phyloP scores from a whole-genome alignment of 2,329 filamentous ascomycete species.

The Uncinocarpus reesii region DNA sequence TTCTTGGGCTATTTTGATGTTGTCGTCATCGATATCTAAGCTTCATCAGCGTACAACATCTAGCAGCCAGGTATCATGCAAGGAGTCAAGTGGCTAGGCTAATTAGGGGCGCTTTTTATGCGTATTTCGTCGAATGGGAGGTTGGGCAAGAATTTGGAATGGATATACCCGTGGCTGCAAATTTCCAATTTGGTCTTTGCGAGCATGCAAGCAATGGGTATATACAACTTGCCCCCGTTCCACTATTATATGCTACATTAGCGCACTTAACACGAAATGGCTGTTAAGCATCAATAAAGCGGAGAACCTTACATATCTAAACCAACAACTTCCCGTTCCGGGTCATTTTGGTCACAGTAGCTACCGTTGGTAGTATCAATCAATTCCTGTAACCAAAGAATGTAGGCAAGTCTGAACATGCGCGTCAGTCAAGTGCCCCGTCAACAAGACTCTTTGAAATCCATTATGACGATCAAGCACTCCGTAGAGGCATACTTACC shows the following conservation, averaged over 20 bases:
- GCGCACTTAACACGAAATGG: no score
- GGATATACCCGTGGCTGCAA: conserved; percentile 54
- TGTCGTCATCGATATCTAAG: conserved; percentile 63
- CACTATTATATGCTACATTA: conserved; percentile 36
- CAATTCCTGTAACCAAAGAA: conserved; percentile 76
- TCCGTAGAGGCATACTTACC: conserved; percentile 28
- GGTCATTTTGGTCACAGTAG: conserved; percentile 43
- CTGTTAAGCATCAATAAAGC: background rate
- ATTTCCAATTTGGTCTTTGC: conserved; percentile 59
- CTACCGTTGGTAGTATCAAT: conserved; percentile 56
- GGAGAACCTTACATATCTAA: conserved; percentile 54
- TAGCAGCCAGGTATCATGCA: no score
- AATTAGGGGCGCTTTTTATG: no score
- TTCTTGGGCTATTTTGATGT: conserved; percentile 51
- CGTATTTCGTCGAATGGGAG: no score
- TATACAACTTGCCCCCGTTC: conserved; percentile 82
- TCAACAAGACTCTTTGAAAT: background rate
- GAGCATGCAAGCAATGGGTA: conserved; percentile 73
- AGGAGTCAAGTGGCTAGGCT: background rate
- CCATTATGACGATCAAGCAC: background rate
- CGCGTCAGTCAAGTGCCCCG: background rate
- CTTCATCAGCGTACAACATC: background rate
- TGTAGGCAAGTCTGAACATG: conserved; percentile 65
- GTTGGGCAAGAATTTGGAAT: background rate
- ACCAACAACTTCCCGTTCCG: conserved; percentile 51